Base-by-base conservation (phyloP, 139 green algal genomes). In the Raphidocelis subcapitata region DNA sequence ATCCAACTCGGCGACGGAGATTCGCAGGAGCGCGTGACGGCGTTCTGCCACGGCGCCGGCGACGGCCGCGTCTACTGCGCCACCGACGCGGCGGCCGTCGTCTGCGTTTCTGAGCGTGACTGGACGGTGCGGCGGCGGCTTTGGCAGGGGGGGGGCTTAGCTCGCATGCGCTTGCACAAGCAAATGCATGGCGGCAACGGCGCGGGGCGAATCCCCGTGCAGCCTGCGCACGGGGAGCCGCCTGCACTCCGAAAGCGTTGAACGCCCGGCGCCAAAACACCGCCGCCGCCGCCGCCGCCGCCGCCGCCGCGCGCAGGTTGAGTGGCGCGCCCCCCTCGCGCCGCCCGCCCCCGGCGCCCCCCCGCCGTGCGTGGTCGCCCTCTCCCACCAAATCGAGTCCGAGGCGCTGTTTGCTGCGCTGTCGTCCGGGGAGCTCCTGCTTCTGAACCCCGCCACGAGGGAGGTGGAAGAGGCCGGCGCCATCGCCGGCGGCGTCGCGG, bases 381-480 rank as follows among this genome's bases (percentile, higher is more conserved):
- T 84, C 55, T 57, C 37, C 54, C 68, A 78, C 56, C 73, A 79
- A 3, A 66, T 89, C 0, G 88, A 93, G 51, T 67, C 90, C 18
- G 84, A 91, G 2, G 76, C 85, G 23, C 29, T 95, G 12, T 82
- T 72, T 64, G 64, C 91, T 5, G 81, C 79, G 1, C 68, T 84
- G 0, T 77, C 82, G 15, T 70, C 57, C 14, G 90, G 90, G 10
- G 74, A 85, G 28, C 72, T 95, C 23, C 60, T 90, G 46, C 73
- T 94, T 47, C 63, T 94, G 57, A 54, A 86, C 36, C 44, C 54
- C 24, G 69, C 37, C 3, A 72, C 55, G 31, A 52, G 24, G 5
- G 36, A 32, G 2, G n/a, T 85, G 4, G 82, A 89, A 44, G 79
- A 94, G 74, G 84, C 94, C 4, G 89, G 90, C 3, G 52, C 54